Conservation (phyloP, 108 stramenopile genomes). For the Parietichytrium sp. region DNA sequence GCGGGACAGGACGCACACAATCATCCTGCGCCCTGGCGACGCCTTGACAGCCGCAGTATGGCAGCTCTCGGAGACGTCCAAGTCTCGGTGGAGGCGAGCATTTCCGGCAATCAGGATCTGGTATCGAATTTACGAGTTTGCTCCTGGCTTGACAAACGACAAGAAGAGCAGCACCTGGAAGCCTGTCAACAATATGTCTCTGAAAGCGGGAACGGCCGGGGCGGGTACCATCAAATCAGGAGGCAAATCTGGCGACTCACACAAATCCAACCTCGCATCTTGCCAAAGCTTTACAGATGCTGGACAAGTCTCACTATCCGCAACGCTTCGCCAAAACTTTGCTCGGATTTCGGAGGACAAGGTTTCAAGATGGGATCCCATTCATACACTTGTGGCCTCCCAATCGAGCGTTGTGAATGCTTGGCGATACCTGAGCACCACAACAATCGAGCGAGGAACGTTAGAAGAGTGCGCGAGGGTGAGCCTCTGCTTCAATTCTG, state of each 20-base stretch:
- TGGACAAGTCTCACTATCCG: neutral
- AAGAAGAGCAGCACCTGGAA: neutral
- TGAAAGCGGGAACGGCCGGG: neutral
- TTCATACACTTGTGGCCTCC: neutral
- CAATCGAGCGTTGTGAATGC: neutral
- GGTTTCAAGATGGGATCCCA: neutral
- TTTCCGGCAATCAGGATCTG: neutral
- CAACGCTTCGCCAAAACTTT: neutral
- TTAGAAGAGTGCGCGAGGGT: conserved; percentile 2
- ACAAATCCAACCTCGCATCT: too few relatives aligned
- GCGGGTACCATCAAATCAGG: too few relatives aligned
- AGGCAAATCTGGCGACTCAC: too few relatives aligned
- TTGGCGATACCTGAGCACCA: conserved; percentile 5
- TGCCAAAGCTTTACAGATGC: conserved; percentile 7
- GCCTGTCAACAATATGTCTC: neutral
- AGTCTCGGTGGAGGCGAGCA: neutral
- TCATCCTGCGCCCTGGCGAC: neutral
- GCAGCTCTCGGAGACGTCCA: neutral
- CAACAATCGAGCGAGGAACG: conserved; percentile 18
- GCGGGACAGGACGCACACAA: neutral
- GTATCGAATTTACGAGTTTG: neutral
- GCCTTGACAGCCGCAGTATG: neutral
- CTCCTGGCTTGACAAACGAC: neutral
- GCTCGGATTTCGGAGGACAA: neutral
- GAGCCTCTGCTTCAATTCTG: neutral